A percentile compares a stretch with the other conserved stretches of the same genome.
phyloP scores from a whole-genome alignment of 2,329 filamentous ascomycete genomes.

The Xylaria sp. region DNA sequence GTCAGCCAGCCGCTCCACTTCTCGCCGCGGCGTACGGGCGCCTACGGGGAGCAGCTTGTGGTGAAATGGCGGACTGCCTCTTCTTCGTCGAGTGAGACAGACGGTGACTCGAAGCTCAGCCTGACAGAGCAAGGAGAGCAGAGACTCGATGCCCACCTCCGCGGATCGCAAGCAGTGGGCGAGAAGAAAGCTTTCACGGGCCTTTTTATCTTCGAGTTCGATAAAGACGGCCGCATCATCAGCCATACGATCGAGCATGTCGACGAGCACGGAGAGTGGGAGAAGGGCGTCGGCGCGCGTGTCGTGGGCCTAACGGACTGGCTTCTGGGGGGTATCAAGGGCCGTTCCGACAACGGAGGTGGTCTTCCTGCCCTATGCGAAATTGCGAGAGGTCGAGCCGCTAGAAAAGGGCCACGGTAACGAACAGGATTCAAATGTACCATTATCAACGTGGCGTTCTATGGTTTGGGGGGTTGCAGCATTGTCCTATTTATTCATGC shows the following conservation, averaged over 20 bases:
- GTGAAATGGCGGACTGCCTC: conserved; percentile 84
- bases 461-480: conserved; percentile 23
- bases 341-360: conserved; percentile 44
- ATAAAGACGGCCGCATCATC: conserved; percentile 82
- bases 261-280: conserved; percentile 84
- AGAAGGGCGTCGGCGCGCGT: conserved; percentile 80
- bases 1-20: conserved; percentile 66
- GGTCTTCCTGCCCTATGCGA: conserved; percentile 43
- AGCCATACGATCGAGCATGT: conserved; percentile 95
- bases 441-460: conserved; percentile 32
- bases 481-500: conserved; percentile 15
- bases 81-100: conserved; percentile 54
- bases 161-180: conserved; percentile 57
- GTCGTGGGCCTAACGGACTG: conserved; percentile 95
- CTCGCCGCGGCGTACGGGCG: conserved; percentile 62
- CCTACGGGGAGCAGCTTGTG: conserved; percentile 80
- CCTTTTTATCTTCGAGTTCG: conserved; percentile 95
- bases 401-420: conserved; percentile 35
- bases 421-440: conserved; percentile 17
- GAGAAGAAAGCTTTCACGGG: conserved; percentile 85
- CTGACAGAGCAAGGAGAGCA: conserved; percentile 47
- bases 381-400: conserved; percentile 27
- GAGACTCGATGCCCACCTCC: conserved; percentile 52
- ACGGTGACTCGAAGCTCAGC: conserved; percentile 50
- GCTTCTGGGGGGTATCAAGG: conserved; percentile 81